Percentiles rank a stretch among this genome's conserved stretches.
phyloP scores from a whole-genome alignment of 768 basidiomycete species.

The Clitopilus hobsonii region DNA sequence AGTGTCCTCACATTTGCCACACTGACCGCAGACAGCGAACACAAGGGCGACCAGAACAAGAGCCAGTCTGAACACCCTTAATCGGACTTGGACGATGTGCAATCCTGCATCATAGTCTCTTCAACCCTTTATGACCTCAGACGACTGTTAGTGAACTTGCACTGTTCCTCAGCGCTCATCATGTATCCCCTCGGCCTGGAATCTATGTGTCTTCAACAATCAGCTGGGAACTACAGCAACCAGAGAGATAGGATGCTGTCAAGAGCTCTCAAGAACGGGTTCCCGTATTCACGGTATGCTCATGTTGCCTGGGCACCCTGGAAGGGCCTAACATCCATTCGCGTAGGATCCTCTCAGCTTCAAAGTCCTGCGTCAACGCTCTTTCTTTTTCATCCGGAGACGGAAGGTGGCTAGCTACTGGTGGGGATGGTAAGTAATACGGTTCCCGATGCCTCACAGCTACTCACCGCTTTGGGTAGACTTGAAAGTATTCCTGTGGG shows the following conservation, averaged over 20 bases:
- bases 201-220: neutral
- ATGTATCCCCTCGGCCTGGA: neutral
- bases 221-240: neutral
- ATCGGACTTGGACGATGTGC: too few relatives aligned
- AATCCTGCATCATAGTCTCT: too few relatives aligned
- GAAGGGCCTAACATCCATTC: neutral
- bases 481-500: slow-evolving; percentile 54
- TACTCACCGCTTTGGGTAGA: slow-evolving; percentile 28
- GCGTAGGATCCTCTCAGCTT: slow-evolving; percentile 34
- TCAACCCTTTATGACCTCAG: too few relatives aligned
- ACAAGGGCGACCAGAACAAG: too few relatives aligned
- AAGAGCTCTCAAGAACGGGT: slow-evolving; percentile 19
- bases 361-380: slow-evolving; percentile 63
- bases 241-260: slow-evolving; percentile 15
- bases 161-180: neutral
- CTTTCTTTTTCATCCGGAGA: slow-evolving; percentile 57
- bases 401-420: slow-evolving; percentile 62
- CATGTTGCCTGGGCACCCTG: neutral
- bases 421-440: slow-evolving; percentile 55
- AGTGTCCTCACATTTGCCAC: too few relatives aligned
- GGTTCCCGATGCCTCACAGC: neutral
- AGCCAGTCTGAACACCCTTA: too few relatives aligned
- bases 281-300: slow-evolving; percentile 34
- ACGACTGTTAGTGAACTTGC: too few relatives aligned
- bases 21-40: too few relatives aligned